Percentiles rank a stretch among this genome's conserved stretches.
Evolutionary conservation across 345 rosid species (phyloP).

Genomic region (Hibiscus syriacus): DNA sequence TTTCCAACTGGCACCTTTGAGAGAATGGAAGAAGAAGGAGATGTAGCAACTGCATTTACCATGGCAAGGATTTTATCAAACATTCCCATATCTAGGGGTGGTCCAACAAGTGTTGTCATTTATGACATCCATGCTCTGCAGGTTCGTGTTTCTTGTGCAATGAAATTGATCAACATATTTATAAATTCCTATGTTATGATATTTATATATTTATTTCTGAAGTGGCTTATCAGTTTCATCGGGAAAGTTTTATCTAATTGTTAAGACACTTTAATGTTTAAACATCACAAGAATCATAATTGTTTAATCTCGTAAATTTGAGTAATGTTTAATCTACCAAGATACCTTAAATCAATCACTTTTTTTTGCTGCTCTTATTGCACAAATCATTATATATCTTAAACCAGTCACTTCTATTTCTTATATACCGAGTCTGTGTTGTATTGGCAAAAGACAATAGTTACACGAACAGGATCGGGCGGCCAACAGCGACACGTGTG

Average conservation of each 20-base stretch:
- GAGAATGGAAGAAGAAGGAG: slow-evolving; percentile 99
- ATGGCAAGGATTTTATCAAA: slow-evolving; percentile 94
- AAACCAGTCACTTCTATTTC: not conserved
- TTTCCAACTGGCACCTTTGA: slow-evolving; percentile 98
- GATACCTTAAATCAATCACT: not conserved
- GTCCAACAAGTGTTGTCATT: slow-evolving; percentile 91
- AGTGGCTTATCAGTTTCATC: not conserved
- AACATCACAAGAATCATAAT: not conserved
- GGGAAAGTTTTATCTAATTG: not conserved
- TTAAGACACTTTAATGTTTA: not conserved
- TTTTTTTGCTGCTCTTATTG: too few species aligned
- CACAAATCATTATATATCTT: too few species aligned
- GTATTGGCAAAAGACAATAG: too few species aligned
- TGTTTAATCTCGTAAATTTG: not conserved
- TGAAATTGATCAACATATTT: not conserved
- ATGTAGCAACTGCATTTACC: slow-evolving; percentile 96
- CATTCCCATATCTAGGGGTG: slow-evolving; percentile 94
- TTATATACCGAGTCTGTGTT: too few species aligned
- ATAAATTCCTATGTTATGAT: not conserved
- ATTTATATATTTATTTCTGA: not conserved
- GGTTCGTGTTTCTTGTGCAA: slow-evolving; percentile 24
- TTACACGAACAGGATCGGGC: too few species aligned
- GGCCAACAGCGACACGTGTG: too few species aligned
- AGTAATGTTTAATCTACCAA: not conserved
- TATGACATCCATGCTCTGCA: slow-evolving; percentile 97